Evolutionary conservation across 2,329 filamentous ascomycete species (phyloP).

Genomic region (Westerdykella ornata): DNA sequence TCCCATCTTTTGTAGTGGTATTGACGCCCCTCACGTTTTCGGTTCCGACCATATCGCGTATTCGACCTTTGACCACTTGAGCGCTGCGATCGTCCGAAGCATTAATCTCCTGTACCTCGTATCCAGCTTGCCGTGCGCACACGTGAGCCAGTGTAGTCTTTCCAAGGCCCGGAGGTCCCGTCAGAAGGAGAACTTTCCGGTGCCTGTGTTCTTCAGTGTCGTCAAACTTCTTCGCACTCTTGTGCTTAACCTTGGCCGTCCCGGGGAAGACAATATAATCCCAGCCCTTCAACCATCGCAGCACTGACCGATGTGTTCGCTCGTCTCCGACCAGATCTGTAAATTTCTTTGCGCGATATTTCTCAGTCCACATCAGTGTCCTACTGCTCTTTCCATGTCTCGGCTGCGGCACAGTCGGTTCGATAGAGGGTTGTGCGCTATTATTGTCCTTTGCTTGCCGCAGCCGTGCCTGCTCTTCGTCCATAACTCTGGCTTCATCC

Average conservation of each 20-base stretch:
- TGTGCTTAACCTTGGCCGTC: slow-evolving; percentile 53
- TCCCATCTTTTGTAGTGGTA: slow-evolving; percentile 46
- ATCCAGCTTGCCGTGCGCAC: slow-evolving; percentile 88
- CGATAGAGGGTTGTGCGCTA: slow-evolving; percentile 34
- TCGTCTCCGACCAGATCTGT: slow-evolving; percentile 93
- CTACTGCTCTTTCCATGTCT: slow-evolving; percentile 27
- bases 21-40: slow-evolving; percentile 79
- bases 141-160: slow-evolving; percentile 97
- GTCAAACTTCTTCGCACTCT: slow-evolving; percentile 40
- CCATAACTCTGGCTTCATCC: slow-evolving; percentile 60
- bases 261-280: slow-evolving; percentile 87
- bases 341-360: slow-evolving; percentile 87
- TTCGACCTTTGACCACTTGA: slow-evolving; percentile 83
- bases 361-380: slow-evolving; percentile 85
- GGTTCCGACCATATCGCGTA: slow-evolving; percentile 85
- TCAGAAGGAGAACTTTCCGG: slow-evolving; percentile 81
- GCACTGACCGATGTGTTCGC: slow-evolving; percentile 78
- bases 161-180: slow-evolving; percentile 85
- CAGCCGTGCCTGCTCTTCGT: slow-evolving; percentile 37
- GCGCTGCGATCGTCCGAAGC: slow-evolving; percentile 90
- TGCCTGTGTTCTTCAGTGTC: slow-evolving; percentile 67
- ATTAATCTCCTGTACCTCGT: slow-evolving; percentile 95
- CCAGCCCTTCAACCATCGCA: slow-evolving; percentile 93
- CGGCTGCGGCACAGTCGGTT: slow-evolving; percentile 19
- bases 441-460: slow-evolving; percentile 17